Conservation (phyloP, 805 yeast species). For the Candida qinlingensis region DNA sequence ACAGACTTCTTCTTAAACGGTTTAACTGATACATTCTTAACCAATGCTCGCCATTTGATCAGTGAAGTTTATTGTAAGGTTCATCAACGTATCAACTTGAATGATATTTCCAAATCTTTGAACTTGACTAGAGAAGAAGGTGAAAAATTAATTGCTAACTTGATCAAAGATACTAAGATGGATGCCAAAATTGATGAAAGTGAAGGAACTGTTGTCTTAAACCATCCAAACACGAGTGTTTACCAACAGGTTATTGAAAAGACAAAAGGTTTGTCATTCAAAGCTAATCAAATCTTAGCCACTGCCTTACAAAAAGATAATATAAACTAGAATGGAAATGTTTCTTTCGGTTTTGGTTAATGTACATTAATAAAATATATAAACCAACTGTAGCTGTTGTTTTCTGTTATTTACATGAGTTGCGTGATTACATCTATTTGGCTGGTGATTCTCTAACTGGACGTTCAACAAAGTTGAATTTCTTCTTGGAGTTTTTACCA, state of each 20-base stretch:
- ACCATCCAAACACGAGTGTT: constrained; percentile 48
- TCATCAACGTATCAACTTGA: constrained; percentile 43
- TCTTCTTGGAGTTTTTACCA: constrained; percentile 16
- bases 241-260: constrained; percentile 66
- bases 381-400: neutral
- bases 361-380: constrained; percentile 5
- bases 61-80: constrained; percentile 51
- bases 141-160: constrained; percentile 45
- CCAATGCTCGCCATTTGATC: constrained; percentile 44
- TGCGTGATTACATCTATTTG: neutral
- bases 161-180: constrained; percentile 44
- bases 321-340: constrained; percentile 9
- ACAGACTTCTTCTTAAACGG: constrained; percentile 53
- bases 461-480: constrained; percentile 19
- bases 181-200: constrained; percentile 51
- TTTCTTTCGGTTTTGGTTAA: neutral
- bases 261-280: constrained; percentile 59
- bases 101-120: constrained; percentile 38
- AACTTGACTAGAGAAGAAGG: constrained; percentile 42
- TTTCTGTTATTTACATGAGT: neutral
- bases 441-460: constrained; percentile 6
- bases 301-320: constrained; percentile 32
- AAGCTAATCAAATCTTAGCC: constrained; percentile 51
- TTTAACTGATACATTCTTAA: constrained; percentile 36
- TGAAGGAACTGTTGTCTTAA: constrained; percentile 47